Evolutionary conservation across 2,329 filamentous ascomycete genomes (phyloP), one percentile per base, ranked within the genome.

Genomic region (Fonsecaea erecta): DNA sequence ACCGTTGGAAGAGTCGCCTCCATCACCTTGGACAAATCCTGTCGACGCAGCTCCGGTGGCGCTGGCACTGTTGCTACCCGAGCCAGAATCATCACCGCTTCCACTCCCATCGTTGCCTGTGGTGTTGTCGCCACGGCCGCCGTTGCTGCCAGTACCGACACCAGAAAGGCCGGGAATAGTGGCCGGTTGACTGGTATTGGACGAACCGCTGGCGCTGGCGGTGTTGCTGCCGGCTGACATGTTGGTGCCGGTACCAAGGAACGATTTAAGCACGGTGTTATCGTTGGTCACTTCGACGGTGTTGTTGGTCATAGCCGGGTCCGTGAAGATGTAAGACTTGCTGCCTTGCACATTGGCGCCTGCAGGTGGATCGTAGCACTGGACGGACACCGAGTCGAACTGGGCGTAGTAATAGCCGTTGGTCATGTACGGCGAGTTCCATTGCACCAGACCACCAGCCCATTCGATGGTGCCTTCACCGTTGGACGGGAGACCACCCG

Each of bases 381-480:
- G 81, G 37, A 98, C 88, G n/a, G 82, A 84, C 65, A 99, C 86
- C 61, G 93, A 87, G 61, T 87, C 83, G 73, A 97, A 86, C 51
- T 86, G 86, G 60, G 93, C 90, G 76, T 90, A 97, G 83, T 95
- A 97, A 83, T 97, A 98, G 34, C 92, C 91, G 74, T 91, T 84
- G 80, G 92, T 82, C 83, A 98, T 94, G 78, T 96, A 91, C 21
- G 83, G 81, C 70, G 86, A 87, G 75, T 90, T 82, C 94, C 95
- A 99, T 82, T 96, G 85, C 69, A 99, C 94, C 59, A 85, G 80
- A 72, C 95, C 95, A 74, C 95, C 95, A 18, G 94, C 92, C 95
- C 95, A 99, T 60, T 88, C 84, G 70, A 97, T 86, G 35, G 95
- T 98, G 62, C 95, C 95, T 76, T 90, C 75, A 46, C 86, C 90